Evolutionary conservation across 169 alveolate species (phyloP).

Genomic region (Eimeria maxima): DNA sequence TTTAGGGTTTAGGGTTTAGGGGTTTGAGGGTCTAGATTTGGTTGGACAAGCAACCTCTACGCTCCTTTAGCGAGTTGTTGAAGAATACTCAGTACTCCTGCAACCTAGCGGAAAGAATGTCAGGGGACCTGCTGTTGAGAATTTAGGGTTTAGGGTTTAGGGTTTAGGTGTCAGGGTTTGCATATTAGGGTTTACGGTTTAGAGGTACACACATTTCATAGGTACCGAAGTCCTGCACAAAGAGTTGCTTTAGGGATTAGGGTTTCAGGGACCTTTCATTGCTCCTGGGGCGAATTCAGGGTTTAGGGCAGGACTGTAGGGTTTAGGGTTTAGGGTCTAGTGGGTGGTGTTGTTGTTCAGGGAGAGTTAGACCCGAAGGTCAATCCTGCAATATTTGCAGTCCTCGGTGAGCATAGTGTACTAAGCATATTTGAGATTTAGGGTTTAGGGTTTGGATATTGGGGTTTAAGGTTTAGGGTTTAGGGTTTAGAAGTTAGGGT

Average conservation of each 20-base stretch:
- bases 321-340: too few species aligned
- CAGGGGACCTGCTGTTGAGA: neutral
- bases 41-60: neutral
- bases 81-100: neutral
- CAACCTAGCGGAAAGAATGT: neutral
- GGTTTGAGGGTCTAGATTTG: neutral
- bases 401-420: neutral
- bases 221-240: slow-evolving; percentile 26
- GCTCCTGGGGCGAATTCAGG: too few species aligned
- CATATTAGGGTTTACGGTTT: slow-evolving; percentile 24
- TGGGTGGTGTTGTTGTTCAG: neutral
- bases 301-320: too few species aligned
- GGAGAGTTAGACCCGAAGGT: slow-evolving; percentile 33
- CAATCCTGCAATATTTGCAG: slow-evolving; percentile 20
- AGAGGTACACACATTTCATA: slow-evolving; percentile 33
- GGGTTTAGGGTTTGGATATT: too few species aligned
- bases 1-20: slow-evolving; percentile 22
- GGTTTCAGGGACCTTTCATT: too few species aligned
- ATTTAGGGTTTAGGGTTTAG: neutral
- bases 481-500: slow-evolving; percentile 20
- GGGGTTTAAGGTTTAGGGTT: slow-evolving; percentile 51
- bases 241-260: slow-evolving; percentile 4
- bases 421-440: too few species aligned
- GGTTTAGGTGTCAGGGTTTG: too few species aligned
- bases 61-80: neutral